A percentile compares a stretch with the other conserved stretches of the same genome.
These are phyloP conservation scores for Diaporthe vaccinii DNA, from an alignment of 2,329 filamentous ascomycete genomes.

Conservation along the genomic window DNA sequence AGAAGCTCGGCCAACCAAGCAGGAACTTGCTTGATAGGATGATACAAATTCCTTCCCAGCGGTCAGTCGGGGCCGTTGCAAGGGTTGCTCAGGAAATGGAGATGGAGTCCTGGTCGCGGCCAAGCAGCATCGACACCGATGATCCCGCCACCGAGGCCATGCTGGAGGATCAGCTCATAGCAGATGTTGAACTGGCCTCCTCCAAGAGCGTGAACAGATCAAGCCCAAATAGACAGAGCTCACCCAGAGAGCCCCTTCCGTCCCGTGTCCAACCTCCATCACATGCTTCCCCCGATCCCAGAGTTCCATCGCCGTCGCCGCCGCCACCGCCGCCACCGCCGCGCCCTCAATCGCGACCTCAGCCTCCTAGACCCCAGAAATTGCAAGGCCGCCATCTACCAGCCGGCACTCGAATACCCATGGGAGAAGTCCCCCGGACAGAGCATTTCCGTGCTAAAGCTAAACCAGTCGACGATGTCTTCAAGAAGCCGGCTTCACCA, in stretches of 20 bases:
- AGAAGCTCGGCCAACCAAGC: constrained; percentile 14
- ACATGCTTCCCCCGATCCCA: background rate
- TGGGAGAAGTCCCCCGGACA: background rate
- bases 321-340: background rate
- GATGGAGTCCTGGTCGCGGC: constrained; percentile 24
- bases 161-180: constrained; percentile 34
- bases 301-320: background rate
- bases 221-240: constrained; percentile 1
- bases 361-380: background rate
- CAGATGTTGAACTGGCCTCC: constrained; percentile 34
- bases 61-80: background rate
- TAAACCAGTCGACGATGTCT: background rate
- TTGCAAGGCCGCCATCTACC: background rate
- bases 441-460: background rate
- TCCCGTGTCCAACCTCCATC: background rate
- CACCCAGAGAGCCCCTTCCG: background rate
- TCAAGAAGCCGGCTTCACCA: constrained; percentile 28
- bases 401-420: background rate
- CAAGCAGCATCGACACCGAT: constrained; percentile 36
- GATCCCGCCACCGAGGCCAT: constrained; percentile 32
- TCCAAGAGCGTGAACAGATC: constrained; percentile 14
- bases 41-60: constrained; percentile 23
- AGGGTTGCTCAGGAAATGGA: constrained; percentile 28
- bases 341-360: background rate
- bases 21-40: constrained; percentile 7